Evolutionary conservation across 495 filamentous ascomycete genomes (phyloP).

Genomic region (Aspergillus egyptiacus): DNA sequence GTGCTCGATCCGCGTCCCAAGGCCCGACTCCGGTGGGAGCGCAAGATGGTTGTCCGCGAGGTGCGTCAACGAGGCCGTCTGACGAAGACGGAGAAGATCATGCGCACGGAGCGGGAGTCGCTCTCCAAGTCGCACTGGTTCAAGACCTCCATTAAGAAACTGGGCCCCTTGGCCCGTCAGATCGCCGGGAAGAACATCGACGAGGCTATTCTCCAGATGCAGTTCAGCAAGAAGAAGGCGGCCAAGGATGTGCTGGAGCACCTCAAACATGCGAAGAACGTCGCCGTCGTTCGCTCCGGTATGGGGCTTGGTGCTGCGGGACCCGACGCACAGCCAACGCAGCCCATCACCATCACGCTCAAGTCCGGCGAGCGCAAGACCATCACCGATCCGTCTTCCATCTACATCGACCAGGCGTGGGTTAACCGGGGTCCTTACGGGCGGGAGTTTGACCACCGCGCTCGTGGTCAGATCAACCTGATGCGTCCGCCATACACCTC

Average conservation of each 20-base stretch:
- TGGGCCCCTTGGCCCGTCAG: conserved; percentile 74
- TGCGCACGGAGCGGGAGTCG: conserved; percentile 67
- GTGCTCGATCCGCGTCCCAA: conserved; percentile 65
- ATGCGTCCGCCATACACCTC: conserved; percentile 64
- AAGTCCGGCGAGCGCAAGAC: conserved; percentile 47
- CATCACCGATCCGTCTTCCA: conserved; percentile 61
- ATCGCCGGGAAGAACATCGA: conserved; percentile 86
- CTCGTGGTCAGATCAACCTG: conserved; percentile 57
- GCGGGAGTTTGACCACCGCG: conserved; percentile 53
- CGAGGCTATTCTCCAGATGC: conserved; percentile 92
- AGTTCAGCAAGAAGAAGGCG: conserved; percentile 88
- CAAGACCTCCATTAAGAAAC: conserved; percentile 83
- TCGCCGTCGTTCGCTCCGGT: conserved; percentile 67
- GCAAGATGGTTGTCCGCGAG: conserved; percentile 71
- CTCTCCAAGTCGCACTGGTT: conserved; percentile 58
- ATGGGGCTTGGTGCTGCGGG: conserved; percentile 68
- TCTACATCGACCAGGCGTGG: conserved; percentile 91
- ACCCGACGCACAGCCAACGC: conserved; percentile 27
- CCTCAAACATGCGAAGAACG: conserved; percentile 68
- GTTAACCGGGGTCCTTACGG: conserved; percentile 68
- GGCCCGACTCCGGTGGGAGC: conserved; percentile 63
- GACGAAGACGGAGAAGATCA: conserved; percentile 53
- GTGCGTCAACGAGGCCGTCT: conserved; percentile 63
- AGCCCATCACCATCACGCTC: conserved; percentile 34
- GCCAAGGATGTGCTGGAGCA: conserved; percentile 72